A percentile compares a stretch with the other conserved stretches of the same genome.
These are phyloP conservation scores for Ogataea polymorpha DNA, from an alignment of 805 yeast genomes.

Conservation along the genomic window DNA sequence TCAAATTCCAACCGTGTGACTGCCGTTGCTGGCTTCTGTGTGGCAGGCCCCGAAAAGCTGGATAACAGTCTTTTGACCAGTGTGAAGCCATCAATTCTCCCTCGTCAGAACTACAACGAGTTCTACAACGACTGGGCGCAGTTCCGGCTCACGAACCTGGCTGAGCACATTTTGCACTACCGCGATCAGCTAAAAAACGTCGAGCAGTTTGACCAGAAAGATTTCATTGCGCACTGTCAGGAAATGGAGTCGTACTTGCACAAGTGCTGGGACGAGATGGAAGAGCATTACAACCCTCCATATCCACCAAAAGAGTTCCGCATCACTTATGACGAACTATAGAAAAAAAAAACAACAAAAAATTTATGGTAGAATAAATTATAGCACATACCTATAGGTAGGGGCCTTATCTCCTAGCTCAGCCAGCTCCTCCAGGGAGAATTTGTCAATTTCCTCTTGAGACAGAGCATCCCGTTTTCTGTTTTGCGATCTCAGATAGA, in stretches of 20 bases:
- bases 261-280: slow-evolving; percentile 33
- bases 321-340: slow-evolving; percentile 22
- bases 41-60: slow-evolving; percentile 26
- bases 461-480: slow-evolving; percentile 8
- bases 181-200: slow-evolving; percentile 20
- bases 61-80: slow-evolving; percentile 33
- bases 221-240: slow-evolving; percentile 26
- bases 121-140: slow-evolving; percentile 35
- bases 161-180: slow-evolving; percentile 22
- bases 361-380: neutral
- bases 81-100: slow-evolving; percentile 32
- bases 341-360: no score
- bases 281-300: slow-evolving; percentile 26
- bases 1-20: slow-evolving; percentile 34
- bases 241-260: slow-evolving; percentile 29
- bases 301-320: slow-evolving; percentile 27
- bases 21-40: slow-evolving; percentile 30
- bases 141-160: slow-evolving; percentile 30
- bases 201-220: slow-evolving; percentile 29
- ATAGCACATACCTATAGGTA: slow-evolving; percentile 31
- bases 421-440: slow-evolving; percentile 30
- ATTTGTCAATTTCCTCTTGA: slow-evolving; percentile 21
- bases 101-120: slow-evolving; percentile 31
- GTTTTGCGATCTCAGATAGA: slow-evolving; percentile 12
- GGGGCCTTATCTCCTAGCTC: slow-evolving; percentile 44